Conservation (phyloP, 1,284 basidiomycete genomes). For the Boletellus dicymbophilus region DNA sequence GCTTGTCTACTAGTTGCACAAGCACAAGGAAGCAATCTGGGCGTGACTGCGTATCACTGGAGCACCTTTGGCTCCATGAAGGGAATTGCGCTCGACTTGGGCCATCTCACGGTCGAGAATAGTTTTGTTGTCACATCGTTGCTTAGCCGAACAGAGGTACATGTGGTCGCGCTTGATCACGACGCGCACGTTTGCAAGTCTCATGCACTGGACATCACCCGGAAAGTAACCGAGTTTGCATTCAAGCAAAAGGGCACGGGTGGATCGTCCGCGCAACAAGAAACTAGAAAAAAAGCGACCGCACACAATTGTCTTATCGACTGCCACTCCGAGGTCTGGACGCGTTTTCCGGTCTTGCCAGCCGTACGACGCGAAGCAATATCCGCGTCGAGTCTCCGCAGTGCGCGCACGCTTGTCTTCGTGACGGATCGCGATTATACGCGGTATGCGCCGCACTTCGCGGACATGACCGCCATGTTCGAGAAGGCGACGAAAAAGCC, state of each 20-base stretch:
- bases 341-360: conserved; percentile 58
- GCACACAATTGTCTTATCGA: conserved; percentile 53
- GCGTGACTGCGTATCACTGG: conserved; percentile 55
- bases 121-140: conserved; percentile 45
- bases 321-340: conserved; percentile 61
- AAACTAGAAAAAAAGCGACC: no score
- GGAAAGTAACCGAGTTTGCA: conserved; percentile 53
- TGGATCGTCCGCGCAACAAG: no score
- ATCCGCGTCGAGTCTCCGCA: conserved; percentile 31
- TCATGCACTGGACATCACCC: conserved; percentile 50
- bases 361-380: conserved; percentile 51
- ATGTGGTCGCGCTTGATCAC: conserved; percentile 44
- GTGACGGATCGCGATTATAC: conserved; percentile 39
- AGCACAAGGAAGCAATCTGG: conserved; percentile 7
- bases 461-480: conserved; percentile 45
- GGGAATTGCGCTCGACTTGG: conserved; percentile 42
- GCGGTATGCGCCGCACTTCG: conserved; percentile 43
- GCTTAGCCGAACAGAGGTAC: conserved; percentile 39
- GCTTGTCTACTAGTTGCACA: conserved; percentile 46
- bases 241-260: conserved; percentile 46
- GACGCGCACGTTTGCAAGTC: conserved; percentile 38
- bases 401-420: conserved; percentile 40
- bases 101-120: conserved; percentile 22
- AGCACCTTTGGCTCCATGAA: conserved; percentile 51
- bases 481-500: conserved; percentile 52